Conservation (phyloP, 805 yeast genomes). For the Saccharomycopsis capsularis region DNA sequence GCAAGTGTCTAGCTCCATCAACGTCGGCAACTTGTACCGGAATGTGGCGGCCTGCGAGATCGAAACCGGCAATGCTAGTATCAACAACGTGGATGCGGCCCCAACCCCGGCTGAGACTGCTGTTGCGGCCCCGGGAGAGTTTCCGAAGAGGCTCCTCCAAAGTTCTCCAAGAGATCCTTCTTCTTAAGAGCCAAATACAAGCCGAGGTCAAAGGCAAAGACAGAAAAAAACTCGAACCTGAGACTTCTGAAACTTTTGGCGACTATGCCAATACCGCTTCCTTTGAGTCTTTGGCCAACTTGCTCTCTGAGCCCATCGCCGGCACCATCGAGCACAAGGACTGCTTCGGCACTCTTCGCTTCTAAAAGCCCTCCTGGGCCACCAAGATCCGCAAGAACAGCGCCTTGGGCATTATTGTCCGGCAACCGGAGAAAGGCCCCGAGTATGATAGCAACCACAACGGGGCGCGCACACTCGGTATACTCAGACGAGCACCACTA, state of each 20-base stretch:
- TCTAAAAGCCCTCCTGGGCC: slow-evolving; percentile 2
- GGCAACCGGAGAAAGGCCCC: neutral
- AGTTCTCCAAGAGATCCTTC: too few species aligned
- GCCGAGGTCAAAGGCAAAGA: neutral
- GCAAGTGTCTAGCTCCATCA: slow-evolving; percentile 6
- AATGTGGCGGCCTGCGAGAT: slow-evolving; percentile 1
- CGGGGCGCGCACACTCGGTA: too few species aligned
- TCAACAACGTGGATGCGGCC: neutral
- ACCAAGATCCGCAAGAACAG: slow-evolving; percentile 13
- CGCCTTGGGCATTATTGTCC: slow-evolving; percentile 16
- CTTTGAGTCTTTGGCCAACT: slow-evolving; percentile 11
- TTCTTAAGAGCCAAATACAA: too few species aligned
- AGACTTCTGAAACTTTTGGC: neutral
- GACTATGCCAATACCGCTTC: slow-evolving; percentile 12
- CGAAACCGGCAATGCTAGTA: neutral
- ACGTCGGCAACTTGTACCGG: neutral
- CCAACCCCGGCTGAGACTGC: neutral
- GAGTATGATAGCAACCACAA: slow-evolving; percentile 11
- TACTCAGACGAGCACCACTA: too few species aligned
- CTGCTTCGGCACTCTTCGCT: slow-evolving; percentile 9
- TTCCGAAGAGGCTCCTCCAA: too few species aligned
- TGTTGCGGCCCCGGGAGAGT: neutral
- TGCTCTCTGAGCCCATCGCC: slow-evolving; percentile 15
- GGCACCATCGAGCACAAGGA: slow-evolving; percentile 18
- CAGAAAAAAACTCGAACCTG: neutral